Base-by-base conservation (phyloP, 192 early-diverging fungal genomes). In the Kappamyces sp. region DNA sequence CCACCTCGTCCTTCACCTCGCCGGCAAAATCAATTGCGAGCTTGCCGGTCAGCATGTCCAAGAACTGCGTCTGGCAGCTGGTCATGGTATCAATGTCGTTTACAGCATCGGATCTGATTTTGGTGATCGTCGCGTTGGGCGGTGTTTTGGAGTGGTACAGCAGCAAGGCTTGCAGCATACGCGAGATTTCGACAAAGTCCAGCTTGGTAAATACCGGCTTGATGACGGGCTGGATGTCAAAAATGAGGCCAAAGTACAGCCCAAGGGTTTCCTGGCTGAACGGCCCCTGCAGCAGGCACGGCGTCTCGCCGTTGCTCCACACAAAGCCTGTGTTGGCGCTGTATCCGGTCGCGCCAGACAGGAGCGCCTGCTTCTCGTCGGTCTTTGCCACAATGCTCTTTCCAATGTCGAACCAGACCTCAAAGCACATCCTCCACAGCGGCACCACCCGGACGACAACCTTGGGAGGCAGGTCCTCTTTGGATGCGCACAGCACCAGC, bases 261-360 rank as follows among this genome's bases (percentile, higher is more conserved):
- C 78, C 80, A 9, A 91, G 60, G 1, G 86, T 83, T 33, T 91
- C 86, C 62, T 93, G 87, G 2, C 83, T 85, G 43, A 90, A 87
- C 4, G 37, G 60, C 14, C 79, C 79, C 49, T 74, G 69, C 11
- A 74, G 30, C 4, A 66, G 14, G 12, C 35, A 46, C 6, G 65
- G 50, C 54, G 49, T 8, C 37, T 54, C 30, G 45, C 69, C 67
- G 40, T n/a, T 14, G 37, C 39, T 34, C 49, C 41, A 61, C 47
- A 8, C 62, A 22, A 14, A 7, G n/a, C 33, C 38, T 31, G 34
- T 2, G 46, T 59, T 59, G 8, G 39, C 3, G 49, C 38, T 3
- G 61, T 57, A 7, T 55, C 33, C 32, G 61, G 39, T n/a, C 61
- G 47, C 31, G 7, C 45, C 11, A 7, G 11, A 2, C 2, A 22